Evolutionary conservation across 352 stramenopile species (phyloP).

Genomic region (Phytophthora gonapodyides): DNA sequence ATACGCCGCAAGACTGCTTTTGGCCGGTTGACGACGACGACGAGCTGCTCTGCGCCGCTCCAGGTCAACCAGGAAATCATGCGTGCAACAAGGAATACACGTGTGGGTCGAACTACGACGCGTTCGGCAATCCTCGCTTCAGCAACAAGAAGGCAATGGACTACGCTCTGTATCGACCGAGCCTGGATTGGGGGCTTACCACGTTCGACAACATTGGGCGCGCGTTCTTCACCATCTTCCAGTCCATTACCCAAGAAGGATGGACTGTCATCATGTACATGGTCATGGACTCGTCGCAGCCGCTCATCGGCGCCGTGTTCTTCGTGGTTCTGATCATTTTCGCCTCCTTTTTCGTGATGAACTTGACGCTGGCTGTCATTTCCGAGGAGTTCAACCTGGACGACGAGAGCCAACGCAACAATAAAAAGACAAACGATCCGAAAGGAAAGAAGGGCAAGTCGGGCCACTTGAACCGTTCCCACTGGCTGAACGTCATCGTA

Average conservation of each 20-base stretch:
- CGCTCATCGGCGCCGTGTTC: constrained; percentile 76
- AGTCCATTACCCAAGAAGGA: constrained; percentile 93
- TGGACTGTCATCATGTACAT: constrained; percentile 95
- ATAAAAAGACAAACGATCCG: constrained; percentile 36
- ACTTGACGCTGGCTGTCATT: constrained; percentile 92
- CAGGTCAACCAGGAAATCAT: constrained; percentile 53
- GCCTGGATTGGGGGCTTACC: constrained; percentile 90
- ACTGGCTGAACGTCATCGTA: constrained; percentile 61
- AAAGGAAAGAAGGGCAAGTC: constrained; percentile 42
- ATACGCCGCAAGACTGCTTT: constrained; percentile 81
- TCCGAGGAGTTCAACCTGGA: constrained; percentile 90
- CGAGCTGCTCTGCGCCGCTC: constrained; percentile 65
- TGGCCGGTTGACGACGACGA: constrained; percentile 92
- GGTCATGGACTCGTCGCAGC: constrained; percentile 62
- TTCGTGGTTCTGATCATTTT: constrained; percentile 93
- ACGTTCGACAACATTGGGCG: constrained; percentile 93
- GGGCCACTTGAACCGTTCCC: constrained; percentile 31
- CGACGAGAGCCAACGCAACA: constrained; percentile 37
- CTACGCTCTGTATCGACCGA: constrained; percentile 53
- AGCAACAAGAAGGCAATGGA: constrained; percentile 47
- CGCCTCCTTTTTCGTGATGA: constrained; percentile 94
- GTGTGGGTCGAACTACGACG: constrained; percentile 76
- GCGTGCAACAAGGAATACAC: constrained; percentile 41
- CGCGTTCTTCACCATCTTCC: constrained; percentile 94
- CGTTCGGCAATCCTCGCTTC: constrained; percentile 73